These are phyloP conservation scores for Solanum hybrid DNA, from an alignment of 305 asterid species.

Conservation along the genomic window DNA sequence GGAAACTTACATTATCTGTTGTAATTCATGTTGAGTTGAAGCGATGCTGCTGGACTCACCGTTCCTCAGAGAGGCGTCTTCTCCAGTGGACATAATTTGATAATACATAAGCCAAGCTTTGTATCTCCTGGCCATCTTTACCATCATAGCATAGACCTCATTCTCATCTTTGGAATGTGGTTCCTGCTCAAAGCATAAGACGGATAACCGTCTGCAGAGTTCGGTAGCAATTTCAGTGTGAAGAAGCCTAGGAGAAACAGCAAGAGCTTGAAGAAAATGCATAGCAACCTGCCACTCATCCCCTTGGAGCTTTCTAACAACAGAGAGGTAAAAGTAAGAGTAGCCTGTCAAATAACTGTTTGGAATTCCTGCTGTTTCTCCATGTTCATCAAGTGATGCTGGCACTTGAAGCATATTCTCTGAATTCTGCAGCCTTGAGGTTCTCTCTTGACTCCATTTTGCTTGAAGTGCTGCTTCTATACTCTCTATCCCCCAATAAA, in stretches of 20 bases:
- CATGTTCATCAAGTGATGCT: conserved; percentile 56
- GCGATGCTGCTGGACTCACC: background rate
- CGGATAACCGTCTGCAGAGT: conserved; percentile 30
- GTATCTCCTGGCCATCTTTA: conserved; percentile 47
- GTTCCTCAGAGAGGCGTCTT: conserved; percentile 8
- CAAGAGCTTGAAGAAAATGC: conserved; percentile 77
- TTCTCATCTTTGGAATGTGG: conserved; percentile 16
- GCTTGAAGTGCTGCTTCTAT: conserved; percentile 33
- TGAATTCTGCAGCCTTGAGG: conserved; percentile 31
- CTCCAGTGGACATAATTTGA: conserved; percentile 54
- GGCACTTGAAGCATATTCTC: conserved; percentile 88
- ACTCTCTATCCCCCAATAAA: conserved; percentile 65
- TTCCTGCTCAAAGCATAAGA: conserved; percentile 22
- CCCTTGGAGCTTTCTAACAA: conserved; percentile 35
- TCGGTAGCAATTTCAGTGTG: conserved; percentile 49
- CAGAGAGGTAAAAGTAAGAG: conserved; percentile 59
- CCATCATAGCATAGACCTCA: conserved; percentile 33
- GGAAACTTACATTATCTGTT: conserved; percentile 26
- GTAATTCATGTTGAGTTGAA: conserved; percentile 17
- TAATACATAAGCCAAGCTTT: conserved; percentile 85
- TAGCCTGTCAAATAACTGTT: conserved; percentile 40
- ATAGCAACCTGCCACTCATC: conserved; percentile 62
- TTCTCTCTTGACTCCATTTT: conserved; percentile 18
- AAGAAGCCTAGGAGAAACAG: conserved; percentile 46
- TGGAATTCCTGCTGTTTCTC: conserved; percentile 49